phyloP scores from a whole-genome alignment of 148 eudicot genomes.

The Arctostaphylos glauca region DNA sequence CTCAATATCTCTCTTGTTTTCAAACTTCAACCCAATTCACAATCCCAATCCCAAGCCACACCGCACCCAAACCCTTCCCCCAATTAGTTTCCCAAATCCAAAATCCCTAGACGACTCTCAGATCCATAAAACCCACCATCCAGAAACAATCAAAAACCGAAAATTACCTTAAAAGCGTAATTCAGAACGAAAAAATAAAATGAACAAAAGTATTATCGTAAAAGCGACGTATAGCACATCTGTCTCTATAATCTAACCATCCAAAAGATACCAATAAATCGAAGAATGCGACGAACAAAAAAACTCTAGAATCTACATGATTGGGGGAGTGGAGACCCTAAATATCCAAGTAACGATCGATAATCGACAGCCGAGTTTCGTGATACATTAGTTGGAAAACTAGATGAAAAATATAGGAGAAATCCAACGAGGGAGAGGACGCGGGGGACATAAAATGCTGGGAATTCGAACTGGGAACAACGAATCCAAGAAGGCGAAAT shows the following conservation, averaged over 20 bases:
- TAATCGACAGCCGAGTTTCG: not conserved
- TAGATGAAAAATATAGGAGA: not conserved
- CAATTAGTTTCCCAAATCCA: not conserved
- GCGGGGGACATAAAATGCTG: not conserved
- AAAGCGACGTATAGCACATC: not conserved
- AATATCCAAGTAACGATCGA: not conserved
- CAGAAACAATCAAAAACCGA: not conserved
- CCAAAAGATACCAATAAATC: not conserved
- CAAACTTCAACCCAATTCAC: not conserved
- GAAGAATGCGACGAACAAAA: not conserved
- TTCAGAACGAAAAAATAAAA: not conserved
- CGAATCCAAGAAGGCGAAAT: constrained; percentile 21
- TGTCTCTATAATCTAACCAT: not conserved
- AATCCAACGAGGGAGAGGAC: not conserved
- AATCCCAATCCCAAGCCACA: not conserved
- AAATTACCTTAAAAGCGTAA: not conserved
- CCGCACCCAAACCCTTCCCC: not conserved
- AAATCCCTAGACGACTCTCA: constrained; percentile 8
- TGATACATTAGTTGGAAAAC: constrained; percentile 9
- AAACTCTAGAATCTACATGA: constrained; percentile 9
- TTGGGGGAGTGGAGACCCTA: not conserved
- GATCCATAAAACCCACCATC: constrained; percentile 8
- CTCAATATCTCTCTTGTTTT: not conserved
- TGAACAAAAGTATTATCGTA: not conserved
- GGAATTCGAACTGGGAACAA: not conserved